Percentiles rank a stretch among this genome's conserved stretches.
Evolutionary conservation across 768 basidiomycete genomes (phyloP).

Genomic region (Russula ochroleuca): DNA sequence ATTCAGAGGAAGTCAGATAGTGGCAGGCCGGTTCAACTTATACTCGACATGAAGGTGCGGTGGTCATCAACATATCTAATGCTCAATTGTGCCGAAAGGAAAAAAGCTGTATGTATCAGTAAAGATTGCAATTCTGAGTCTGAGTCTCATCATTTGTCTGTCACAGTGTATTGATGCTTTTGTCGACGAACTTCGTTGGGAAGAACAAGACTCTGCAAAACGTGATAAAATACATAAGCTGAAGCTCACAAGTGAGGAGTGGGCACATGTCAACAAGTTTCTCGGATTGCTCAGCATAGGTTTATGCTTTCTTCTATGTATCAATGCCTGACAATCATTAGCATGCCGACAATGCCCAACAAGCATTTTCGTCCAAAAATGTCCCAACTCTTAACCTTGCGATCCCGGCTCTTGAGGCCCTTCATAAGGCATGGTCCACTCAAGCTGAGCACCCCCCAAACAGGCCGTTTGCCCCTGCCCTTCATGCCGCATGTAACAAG

Average conservation of each 20-base stretch:
- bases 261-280: not conserved
- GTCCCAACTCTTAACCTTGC: not conserved
- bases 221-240: not conserved
- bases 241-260: not conserved
- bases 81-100: not conserved
- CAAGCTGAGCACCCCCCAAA: not conserved
- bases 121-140: no score
- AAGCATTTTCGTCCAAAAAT: not conserved
- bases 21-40: not conserved
- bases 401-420: not conserved
- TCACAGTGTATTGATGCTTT: not conserved
- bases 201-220: not conserved
- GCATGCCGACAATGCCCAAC: not conserved
- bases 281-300: not conserved
- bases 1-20: not conserved
- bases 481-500: no score
- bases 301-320: no score
- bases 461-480: no score
- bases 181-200: not conserved
- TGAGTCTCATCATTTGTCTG: not conserved
- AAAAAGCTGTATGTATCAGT: not conserved
- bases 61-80: slow-evolving; percentile 1
- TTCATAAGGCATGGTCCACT: not conserved
- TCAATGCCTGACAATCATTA: not conserved
- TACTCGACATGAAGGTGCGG: not conserved